A percentile compares a stretch with the other conserved stretches of the same genome.
These are phyloP conservation scores for Trifolium subterraneum DNA, from an alignment of 306 rosid species.

Conservation along the genomic window DNA sequence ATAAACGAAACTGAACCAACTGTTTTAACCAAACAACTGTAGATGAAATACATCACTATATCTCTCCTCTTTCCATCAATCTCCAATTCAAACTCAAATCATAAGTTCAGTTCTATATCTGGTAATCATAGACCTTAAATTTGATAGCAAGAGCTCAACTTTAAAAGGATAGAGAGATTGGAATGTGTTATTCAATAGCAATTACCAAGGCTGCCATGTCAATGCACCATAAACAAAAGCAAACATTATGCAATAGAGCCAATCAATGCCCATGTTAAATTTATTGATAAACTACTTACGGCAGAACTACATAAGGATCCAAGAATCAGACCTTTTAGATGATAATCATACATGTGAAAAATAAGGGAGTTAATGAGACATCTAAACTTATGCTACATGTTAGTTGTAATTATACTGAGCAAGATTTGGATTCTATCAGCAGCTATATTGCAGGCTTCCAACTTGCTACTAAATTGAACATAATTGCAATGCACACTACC, in stretches of 20 bases:
- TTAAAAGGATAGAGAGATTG: not conserved
- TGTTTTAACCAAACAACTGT: not conserved
- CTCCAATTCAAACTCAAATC: not conserved
- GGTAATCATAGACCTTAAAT: not conserved
- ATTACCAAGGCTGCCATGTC: not conserved
- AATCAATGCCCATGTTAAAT: not conserved
- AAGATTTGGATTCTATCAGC: not conserved
- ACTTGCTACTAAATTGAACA: not conserved
- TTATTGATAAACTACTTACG: not conserved
- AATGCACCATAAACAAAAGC: not conserved
- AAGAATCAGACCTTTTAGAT: not conserved
- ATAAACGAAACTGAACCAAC: conserved; percentile 7
- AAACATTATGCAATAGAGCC: not conserved
- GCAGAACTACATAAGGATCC: not conserved
- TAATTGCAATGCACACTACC: not conserved
- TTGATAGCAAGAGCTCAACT: not conserved
- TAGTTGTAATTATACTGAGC: not conserved
- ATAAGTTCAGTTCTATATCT: not conserved
- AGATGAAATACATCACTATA: not conserved
- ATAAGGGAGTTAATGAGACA: not conserved
- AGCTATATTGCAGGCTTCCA: not conserved
- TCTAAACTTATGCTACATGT: not conserved
- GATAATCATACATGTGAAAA: not conserved
- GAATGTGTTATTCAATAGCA: not conserved
- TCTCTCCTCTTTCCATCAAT: not conserved